Evolutionary conservation across 306 rosid genomes (phyloP), one percentile per base, ranked within the genome.

Genomic region (Vachellia pachyceras): DNA sequence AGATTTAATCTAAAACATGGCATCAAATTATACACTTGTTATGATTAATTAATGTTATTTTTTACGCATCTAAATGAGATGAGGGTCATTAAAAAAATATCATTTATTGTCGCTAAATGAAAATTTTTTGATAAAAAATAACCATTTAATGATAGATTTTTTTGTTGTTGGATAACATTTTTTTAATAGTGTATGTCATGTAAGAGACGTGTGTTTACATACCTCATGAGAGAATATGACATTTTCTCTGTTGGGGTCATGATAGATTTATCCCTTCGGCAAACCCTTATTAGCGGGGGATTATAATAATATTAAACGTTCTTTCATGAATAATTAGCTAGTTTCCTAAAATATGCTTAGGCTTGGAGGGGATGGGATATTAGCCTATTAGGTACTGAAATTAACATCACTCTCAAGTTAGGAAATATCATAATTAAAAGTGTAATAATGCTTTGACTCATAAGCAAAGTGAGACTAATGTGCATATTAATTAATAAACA

Each of bases 361-460:
- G 73, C 70, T 65, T 69, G 57, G 64, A 74, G 82, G 68, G 82
- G 57, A 82, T 83, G 66, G n/a, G 29, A n/a, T 7, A 55, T 20
- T 55, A 55, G 61, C 36, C 35, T 10, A 10, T 57, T 22, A 58
- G 35, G 65, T 58, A 58, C 15, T 37, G 71, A 40, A 82, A 79
- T 82, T 73, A 81, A 64, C 82, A 84, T 84, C 82, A 91, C 79
- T n/a, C n/a, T 84, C 82, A 70, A 82, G 71, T n/a, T 42, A 71
- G 76, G 80, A 86, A 84, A 72, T 35, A 67, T 80, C 39, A 60
- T 70, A 58, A 58, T 58, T 58, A 29, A 23, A 29, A 17, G 76
- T 67, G 81, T 63, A 50, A 79, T 73, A 49, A 23, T 79, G 41
- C 64, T 71, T 88, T 83, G 87, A 82, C 88, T 65, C 0, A 2